Evolutionary conservation across 1,284 basidiomycete genomes (phyloP), one percentile per base, ranked within the genome.

Genomic region (Abortiporus biennis): DNA sequence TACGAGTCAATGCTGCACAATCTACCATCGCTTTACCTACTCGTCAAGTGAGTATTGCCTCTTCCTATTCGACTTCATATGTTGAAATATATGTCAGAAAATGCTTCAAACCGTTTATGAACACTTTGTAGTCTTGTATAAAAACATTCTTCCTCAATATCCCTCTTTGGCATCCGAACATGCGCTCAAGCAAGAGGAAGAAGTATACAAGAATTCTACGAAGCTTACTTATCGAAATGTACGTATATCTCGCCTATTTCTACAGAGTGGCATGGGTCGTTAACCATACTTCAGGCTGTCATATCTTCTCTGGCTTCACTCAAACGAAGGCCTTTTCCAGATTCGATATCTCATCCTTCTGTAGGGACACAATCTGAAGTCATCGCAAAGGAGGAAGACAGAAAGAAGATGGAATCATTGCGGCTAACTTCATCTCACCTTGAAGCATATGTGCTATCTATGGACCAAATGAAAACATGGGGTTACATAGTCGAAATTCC

Each of bases 191-290:
- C 87, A 92, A 54, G 89, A 92, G 54, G 73, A 78, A 27, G 81
- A 89, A 45, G 71, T 90, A 1, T 88, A 89, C 59, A 68, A 67
- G 19, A 78, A 74, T 46, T 76, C 85, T 0, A 81, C 67, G 42
- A 89, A 87, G 58, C 54, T 76, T 30, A 88, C 87, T 0, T 92
- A 92, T 62, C 80, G 86, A 36, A 83, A 86, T 66, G 84, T 86
- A 58, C 52, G 73, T 46, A n/a, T 35, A 22, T 25, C 33, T 45
- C 38, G 32, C 40, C 24, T 20, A 30, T 35, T 20, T 36, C 35
- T 30, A 13, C 17, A 21, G 27, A n/a, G 36, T 31, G 12, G 31
- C 32, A 32, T 6, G 43, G 49, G 47, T 46, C 25, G 44, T 19
- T 51, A 33, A 44, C 48, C 30, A 46, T 19, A 47, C 38, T 39